Evolutionary conservation across 2,329 filamentous ascomycete species (phyloP), one percentile per base, ranked within the genome.

Genomic region (Colletotrichum truncatum): DNA sequence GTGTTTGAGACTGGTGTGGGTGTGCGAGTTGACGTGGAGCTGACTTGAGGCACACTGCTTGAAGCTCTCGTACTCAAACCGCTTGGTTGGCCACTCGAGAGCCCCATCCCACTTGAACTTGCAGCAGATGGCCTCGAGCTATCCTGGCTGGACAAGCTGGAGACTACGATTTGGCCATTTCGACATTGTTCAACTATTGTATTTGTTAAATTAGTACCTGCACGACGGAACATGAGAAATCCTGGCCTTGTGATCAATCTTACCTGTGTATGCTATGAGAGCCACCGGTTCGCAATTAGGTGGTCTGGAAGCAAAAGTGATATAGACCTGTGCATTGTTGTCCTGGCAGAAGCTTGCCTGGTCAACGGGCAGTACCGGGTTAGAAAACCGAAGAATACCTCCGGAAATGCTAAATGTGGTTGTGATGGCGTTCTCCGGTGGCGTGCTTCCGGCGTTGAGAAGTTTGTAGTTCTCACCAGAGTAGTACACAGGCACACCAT

Each of bases 181-280:
- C 23, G 16, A 14, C 39, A 43, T 43, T 43, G 39, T 43, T 43
- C 16, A 12, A 43, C 39, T 43, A 21, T 11, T 16, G 14, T 0
- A 18, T 43, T 2, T 9, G 0, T 23, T 16, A 10, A 9, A 43
- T 43, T 43, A 43, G 39, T 21, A 43, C 16, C 23, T 21, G 1
- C 16, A 12, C 23, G 10, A 0, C 23, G 3, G 16, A 11, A 9
- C 0, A n/a, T n/a, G n/a, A 2, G 1, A 43, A 43, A 12, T 12
- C 0, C 1, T 0, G n/a, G 39, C 10, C 16, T 43, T 43, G n/a
- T 43, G 0, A 14, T 23, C 1, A 2, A 2, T 43, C 16, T 38
- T 18, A 57, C 54, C n/a, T 38, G 1, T 9, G 3, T 49, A 57
- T 16, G 26, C 23, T 7, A 49, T 23, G 5, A 57, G 3, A 2